Percentiles rank a stretch among this genome's conserved stretches.
phyloP scores from a whole-genome alignment of 176 grass and related monocot genomes.

The Oryza officinalis region DNA sequence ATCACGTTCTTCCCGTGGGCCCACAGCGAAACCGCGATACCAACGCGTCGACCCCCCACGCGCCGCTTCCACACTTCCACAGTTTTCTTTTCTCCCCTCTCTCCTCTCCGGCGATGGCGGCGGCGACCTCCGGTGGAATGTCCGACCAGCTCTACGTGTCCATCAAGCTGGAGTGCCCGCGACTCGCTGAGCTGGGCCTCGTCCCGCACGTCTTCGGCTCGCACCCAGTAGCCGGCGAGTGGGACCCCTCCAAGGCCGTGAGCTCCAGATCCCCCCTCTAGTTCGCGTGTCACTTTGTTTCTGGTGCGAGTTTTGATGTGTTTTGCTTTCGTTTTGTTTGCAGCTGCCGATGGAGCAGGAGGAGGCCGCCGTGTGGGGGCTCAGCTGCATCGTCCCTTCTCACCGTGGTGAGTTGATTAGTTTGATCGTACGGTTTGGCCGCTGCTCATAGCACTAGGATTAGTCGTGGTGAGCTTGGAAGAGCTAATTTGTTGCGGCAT shows the following conservation, averaged over 20 bases:
- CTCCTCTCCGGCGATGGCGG: constrained; percentile 57
- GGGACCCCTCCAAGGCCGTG: constrained; percentile 84
- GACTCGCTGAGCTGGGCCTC: constrained; percentile 54
- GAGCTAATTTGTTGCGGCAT: background rate
- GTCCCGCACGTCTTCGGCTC: constrained; percentile 79
- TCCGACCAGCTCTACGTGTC: constrained; percentile 73
- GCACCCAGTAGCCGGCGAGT: constrained; percentile 65
- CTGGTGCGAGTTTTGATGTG: constrained; percentile 2
- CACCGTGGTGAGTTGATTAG: constrained; percentile 57
- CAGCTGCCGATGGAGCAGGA: constrained; percentile 79
- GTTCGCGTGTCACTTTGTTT: constrained; percentile 3
- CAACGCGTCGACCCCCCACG: background rate
- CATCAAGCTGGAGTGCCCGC: constrained; percentile 70
- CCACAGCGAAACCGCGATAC: constrained; percentile 9
- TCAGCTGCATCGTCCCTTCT: constrained; percentile 78
- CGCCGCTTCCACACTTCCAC: constrained; percentile 14
- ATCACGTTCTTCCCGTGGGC: constrained; percentile 13
- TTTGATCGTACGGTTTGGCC: background rate
- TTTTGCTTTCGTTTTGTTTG: background rate
- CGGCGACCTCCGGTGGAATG: constrained; percentile 38
- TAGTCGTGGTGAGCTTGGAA: background rate
- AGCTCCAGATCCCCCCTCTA: constrained; percentile 26
- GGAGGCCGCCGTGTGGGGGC: constrained; percentile 68
- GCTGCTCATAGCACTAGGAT: background rate
- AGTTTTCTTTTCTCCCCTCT: background rate